Conservation (phyloP, 805 yeast species). For the Barnettozyma sucrosica region DNA sequence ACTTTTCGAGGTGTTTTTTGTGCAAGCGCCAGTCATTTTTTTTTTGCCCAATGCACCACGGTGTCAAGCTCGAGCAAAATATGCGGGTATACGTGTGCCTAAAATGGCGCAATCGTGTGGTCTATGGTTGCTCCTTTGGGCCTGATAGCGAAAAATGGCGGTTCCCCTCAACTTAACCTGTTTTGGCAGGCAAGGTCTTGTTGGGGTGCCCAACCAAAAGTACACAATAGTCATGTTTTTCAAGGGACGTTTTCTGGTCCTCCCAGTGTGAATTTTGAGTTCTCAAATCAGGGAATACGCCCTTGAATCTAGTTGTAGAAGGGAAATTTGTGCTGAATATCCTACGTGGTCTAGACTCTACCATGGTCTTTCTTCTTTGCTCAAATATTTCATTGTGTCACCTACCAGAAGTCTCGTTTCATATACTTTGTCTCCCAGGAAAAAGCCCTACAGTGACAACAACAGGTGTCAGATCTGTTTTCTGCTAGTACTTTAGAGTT, state of each 20-base stretch:
- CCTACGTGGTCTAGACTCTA: neutral
- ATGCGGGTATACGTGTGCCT: neutral
- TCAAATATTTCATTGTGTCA: neutral
- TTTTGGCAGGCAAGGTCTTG: neutral
- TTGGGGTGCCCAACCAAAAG: neutral
- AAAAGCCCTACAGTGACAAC: no score
- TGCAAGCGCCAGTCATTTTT: neutral
- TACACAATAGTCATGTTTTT: neutral
- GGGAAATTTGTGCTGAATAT: neutral
- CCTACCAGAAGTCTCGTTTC: neutral
- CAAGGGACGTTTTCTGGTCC: neutral
- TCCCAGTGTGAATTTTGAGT: neutral
- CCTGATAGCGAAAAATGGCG: neutral
- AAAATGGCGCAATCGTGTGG: neutral
- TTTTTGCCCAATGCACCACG: neutral
- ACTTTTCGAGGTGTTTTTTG: neutral
- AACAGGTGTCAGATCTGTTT: no score
- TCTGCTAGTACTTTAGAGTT: neutral
- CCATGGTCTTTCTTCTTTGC: neutral
- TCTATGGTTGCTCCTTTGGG: neutral
- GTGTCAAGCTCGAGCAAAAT: neutral
- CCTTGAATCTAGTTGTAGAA: neutral
- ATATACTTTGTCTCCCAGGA: no score
- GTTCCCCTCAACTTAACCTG: neutral
- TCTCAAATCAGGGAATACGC: no score